These are phyloP conservation scores for Leptodontidium sp. DNA, from an alignment of 2,329 filamentous ascomycete genomes.

Conservation along the genomic window DNA sequence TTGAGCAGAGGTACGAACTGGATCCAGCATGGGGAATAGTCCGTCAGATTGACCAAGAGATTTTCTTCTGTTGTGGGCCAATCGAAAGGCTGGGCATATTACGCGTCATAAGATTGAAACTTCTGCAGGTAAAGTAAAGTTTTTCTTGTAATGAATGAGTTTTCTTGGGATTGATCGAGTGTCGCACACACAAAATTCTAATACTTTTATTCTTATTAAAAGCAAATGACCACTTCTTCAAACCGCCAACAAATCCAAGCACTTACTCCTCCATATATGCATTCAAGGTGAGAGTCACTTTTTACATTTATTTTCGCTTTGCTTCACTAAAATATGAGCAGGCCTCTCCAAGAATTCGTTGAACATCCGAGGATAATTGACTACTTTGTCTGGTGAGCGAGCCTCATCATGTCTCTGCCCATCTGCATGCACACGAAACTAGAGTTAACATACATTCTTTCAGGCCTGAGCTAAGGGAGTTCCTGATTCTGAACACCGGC, in stretches of 20 bases:
- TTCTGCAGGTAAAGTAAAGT: neutral
- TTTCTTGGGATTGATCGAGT: neutral
- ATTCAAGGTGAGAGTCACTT: neutral
- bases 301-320: neutral
- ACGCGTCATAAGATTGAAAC: neutral
- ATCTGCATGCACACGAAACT: neutral
- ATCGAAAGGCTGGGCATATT: slow-evolving; percentile 1
- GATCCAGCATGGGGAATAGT: neutral
- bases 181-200: neutral
- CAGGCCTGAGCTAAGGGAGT: neutral
- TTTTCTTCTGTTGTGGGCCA: slow-evolving; percentile 3
- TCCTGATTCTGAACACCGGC: neutral
- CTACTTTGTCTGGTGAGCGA: slow-evolving; percentile 2
- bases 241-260: neutral
- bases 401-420: neutral
- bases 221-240: slow-evolving; percentile 3
- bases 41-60: neutral
- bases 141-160: neutral
- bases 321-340: neutral
- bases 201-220: neutral
- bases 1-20: slow-evolving; percentile 1
- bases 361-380: slow-evolving; percentile 3
- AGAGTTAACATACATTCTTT: neutral
- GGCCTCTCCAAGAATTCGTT: neutral
- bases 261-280: slow-evolving; percentile 1